Conservation (phyloP, 345 rosid genomes). For the Dimocarpus longan region DNA sequence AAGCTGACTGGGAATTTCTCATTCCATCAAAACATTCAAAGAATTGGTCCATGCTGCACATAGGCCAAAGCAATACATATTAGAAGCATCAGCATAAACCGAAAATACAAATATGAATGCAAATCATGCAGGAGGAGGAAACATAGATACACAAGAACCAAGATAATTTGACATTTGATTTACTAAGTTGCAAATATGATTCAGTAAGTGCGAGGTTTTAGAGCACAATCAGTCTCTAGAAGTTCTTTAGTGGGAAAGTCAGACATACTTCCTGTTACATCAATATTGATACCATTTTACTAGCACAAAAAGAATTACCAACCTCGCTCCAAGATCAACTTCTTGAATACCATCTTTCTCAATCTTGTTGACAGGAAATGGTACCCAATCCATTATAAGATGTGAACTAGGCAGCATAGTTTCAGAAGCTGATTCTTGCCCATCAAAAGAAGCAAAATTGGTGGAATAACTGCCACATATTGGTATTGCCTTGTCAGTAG, state of each 20-base stretch:
- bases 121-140: background rate
- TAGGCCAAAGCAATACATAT: conserved; percentile 2
- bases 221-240: background rate
- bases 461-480: conserved; percentile 33
- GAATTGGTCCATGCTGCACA: conserved; percentile 86
- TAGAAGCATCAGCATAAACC: conserved; percentile 19
- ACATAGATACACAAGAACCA: background rate
- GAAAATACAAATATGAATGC: background rate
- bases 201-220: background rate
- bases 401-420: conserved; percentile 53
- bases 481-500: conserved; percentile 30
- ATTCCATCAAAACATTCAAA: conserved; percentile 95
- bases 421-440: conserved; percentile 47
- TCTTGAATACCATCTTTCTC: conserved; percentile 46
- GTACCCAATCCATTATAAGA: conserved; percentile 87
- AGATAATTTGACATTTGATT: background rate
- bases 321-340: conserved; percentile 89
- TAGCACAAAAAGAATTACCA: conserved; percentile 24
- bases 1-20: conserved; percentile 82
- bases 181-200: background rate
- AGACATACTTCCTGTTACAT: conserved; percentile 3
- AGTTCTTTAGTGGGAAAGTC: background rate
- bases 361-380: conserved; percentile 41
- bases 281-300: background rate
- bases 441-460: conserved; percentile 35